Evolutionary conservation across 176 grass and related monocot genomes (phyloP).

Genomic region (Phoenix roebelenii): DNA sequence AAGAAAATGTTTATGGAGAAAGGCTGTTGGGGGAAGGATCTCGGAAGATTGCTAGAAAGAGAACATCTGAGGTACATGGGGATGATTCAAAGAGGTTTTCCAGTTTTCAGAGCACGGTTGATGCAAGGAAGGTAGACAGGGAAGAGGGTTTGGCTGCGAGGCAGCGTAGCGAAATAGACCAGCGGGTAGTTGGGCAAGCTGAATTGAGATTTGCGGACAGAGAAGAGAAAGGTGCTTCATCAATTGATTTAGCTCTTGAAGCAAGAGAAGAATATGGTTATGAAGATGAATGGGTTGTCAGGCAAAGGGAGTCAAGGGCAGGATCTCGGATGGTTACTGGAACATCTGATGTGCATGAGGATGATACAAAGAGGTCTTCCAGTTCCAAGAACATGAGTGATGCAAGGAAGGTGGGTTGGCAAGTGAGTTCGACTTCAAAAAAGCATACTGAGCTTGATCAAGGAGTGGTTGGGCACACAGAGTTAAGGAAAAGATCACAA

Average conservation of each 20-base stretch:
- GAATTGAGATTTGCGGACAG: slow-evolving; percentile 1
- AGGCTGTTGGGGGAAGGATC: slow-evolving; percentile 9
- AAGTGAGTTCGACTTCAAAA: slow-evolving; percentile 2
- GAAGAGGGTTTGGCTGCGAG: slow-evolving; percentile 1
- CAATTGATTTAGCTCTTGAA: too few relatives aligned
- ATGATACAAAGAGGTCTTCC: neutral
- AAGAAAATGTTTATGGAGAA: neutral
- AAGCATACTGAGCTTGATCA: neutral
- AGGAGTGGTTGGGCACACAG: neutral
- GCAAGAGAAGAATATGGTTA: neutral
- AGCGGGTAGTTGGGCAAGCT: slow-evolving; percentile 1
- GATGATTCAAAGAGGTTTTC: slow-evolving; percentile 7
- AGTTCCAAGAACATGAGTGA: neutral
- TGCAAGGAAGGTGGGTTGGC: neutral
- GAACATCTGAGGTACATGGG: slow-evolving; percentile 1
- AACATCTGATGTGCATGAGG: slow-evolving; percentile 2
- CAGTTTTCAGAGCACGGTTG: slow-evolving; percentile 1
- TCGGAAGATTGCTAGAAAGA: neutral
- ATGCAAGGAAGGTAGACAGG: slow-evolving; percentile 2
- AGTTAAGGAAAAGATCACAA: neutral
- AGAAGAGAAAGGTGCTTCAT: too few relatives aligned
- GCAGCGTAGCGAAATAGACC: neutral
- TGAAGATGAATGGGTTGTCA: neutral
- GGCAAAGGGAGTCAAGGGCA: neutral
- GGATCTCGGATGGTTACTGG: neutral